phyloP scores from a whole-genome alignment of 2,329 filamentous ascomycete genomes.

The Aureobasidium sp. region DNA sequence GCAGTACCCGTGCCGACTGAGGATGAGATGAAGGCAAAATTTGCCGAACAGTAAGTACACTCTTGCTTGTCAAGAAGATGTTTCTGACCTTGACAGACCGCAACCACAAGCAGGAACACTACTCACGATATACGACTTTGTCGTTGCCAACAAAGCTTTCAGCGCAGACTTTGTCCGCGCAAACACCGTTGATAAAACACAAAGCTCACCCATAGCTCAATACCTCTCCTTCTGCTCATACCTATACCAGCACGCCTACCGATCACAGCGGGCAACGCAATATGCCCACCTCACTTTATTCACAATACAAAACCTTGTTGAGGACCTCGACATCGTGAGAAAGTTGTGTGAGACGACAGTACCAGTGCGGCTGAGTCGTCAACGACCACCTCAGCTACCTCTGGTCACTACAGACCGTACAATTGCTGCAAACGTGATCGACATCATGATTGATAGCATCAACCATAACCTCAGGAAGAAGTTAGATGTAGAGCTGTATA shows the following conservation, averaged over 20 bases:
- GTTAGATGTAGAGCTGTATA: constrained; percentile 79
- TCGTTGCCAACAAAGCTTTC: constrained; percentile 90
- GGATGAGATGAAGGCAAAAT: constrained; percentile 76
- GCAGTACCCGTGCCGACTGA: constrained; percentile 56
- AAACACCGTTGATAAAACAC: constrained; percentile 51
- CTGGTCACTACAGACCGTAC: constrained; percentile 64
- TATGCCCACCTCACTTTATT: constrained; percentile 84
- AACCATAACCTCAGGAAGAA: constrained; percentile 87
- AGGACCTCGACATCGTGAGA: constrained; percentile 77
- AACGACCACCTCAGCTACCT: constrained; percentile 79
- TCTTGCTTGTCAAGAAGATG: background rate
- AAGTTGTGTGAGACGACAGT: constrained; percentile 73
- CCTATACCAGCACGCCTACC: constrained; percentile 84
- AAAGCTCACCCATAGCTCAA: constrained; percentile 67
- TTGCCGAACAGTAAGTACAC: constrained; percentile 62
- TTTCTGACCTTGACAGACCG: constrained; percentile 50
- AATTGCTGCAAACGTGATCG: constrained; percentile 68
- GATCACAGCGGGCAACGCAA: constrained; percentile 66
- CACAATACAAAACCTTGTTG: constrained; percentile 76
- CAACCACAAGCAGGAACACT: constrained; percentile 71
- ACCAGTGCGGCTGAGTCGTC: constrained; percentile 75
- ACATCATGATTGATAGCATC: constrained; percentile 82
- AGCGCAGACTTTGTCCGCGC: constrained; percentile 68
- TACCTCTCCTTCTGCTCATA: constrained; percentile 90
- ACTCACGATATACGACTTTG: constrained; percentile 85